Base-by-base conservation (phyloP, 768 basidiomycete species). In the Suillus weaverae region DNA sequence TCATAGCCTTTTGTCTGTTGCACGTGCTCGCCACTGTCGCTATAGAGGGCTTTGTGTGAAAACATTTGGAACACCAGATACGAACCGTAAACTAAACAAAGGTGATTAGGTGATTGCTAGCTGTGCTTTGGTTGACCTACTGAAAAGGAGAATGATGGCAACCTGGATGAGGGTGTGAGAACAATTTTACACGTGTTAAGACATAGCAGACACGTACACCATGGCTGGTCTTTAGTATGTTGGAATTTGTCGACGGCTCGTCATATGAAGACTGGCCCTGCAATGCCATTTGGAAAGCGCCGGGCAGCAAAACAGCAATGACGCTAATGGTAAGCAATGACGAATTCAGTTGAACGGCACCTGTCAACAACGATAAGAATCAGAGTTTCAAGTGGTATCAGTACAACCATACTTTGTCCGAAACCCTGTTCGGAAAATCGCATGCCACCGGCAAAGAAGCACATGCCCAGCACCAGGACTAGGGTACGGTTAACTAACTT, bases 401-500 rank as follows among this genome's bases (percentile, higher is more conserved):
- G 7, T 11, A 30, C 36, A 60, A 22, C 75, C 87, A 62, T 70
- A 92, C 91, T 87, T 4, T 81, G 73, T 66, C 91, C 87, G 66
- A 92, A 92, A 1, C 85, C 89, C 74, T 94, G 92, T 71, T 94
- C 90, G 3, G 89, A 86, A 68, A 89, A 94, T 16, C 85, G 83
- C 67, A 88, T 70, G 0, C 92, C 92, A 16, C 92, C 92, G 0
- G 91, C 92, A 66, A 94, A 90, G 77, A 94, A 92, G 69, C 91
- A 92, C 75, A 94, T 85, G 20, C 93, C 93, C 13, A 94, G 83
- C 20, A 95, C 92, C 46, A 95, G 85, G 2, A 95, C 91, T 93
- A 51, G 26, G 22, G 56, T 20, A 55, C 41, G 46, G 57, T 60
- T 64, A 65, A 61, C 41, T 33, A 60, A 7, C 1, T 43, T 26